These are phyloP conservation scores for Lathyrus aphaca DNA, from an alignment of 306 rosid species.

Conservation along the genomic window DNA sequence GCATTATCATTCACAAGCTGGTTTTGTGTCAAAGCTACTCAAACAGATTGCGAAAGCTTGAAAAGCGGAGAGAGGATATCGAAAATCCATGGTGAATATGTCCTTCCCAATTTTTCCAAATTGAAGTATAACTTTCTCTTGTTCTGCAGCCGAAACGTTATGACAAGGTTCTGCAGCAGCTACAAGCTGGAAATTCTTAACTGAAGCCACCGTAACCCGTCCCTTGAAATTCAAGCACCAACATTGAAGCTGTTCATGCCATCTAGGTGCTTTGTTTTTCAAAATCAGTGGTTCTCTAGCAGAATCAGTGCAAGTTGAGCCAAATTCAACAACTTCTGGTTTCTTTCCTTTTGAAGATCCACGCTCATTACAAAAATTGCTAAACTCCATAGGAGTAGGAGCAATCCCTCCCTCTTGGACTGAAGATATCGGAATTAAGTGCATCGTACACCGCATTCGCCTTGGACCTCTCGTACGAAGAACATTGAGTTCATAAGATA, in stretches of 20 bases:
- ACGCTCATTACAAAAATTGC: conserved; percentile 43
- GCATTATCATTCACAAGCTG: conserved; percentile 82
- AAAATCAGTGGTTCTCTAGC: conserved; percentile 60
- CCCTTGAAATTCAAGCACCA: conserved; percentile 99
- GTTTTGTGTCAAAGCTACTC: conserved; percentile 98
- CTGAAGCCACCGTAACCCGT: conserved; percentile 91
- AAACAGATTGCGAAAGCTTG: conserved; percentile 94
- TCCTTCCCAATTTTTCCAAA: conserved; percentile 96
- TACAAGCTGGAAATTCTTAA: conserved; percentile 94
- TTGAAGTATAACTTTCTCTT: conserved; percentile 84
- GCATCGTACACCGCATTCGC: conserved; percentile 82
- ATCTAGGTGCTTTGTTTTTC: conserved; percentile 88
- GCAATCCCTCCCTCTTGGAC: conserved; percentile 83
- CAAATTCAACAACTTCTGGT: conserved; percentile 43
- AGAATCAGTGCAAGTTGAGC: conserved; percentile 38
- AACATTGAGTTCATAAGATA: conserved; percentile 83
- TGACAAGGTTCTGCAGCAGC: conserved; percentile 72
- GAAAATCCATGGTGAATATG: conserved; percentile 96
- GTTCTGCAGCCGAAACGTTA: conserved; percentile 66
- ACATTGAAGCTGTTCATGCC: conserved; percentile 95
- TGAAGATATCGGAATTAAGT: conserved; percentile 72
- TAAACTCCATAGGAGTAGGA: conserved; percentile 73
- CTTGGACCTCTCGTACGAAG: conserved; percentile 96
- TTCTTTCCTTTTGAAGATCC: conserved; percentile 52
- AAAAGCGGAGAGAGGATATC: conserved; percentile 92